Evolutionary conservation across 1,284 basidiomycete species (phyloP).

Genomic region (Puccinia hordei): DNA sequence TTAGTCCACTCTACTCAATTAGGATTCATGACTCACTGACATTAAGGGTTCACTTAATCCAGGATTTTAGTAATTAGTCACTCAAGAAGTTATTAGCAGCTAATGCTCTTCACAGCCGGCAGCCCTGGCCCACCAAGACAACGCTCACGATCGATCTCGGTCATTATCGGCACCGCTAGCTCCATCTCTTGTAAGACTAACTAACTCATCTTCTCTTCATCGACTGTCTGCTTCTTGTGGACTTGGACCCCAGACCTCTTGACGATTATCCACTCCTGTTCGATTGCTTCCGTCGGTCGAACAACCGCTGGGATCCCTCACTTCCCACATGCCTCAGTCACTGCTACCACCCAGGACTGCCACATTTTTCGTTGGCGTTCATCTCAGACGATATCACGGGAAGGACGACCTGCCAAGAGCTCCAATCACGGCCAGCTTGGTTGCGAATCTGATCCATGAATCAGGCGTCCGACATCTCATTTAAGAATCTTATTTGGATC

Average conservation of each 20-base stretch:
- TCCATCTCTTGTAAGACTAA: constrained; percentile 48
- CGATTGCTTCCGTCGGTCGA: constrained; percentile 48
- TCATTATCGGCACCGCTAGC: constrained; percentile 49
- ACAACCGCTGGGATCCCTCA: constrained; percentile 67
- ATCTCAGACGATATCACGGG: constrained; percentile 78
- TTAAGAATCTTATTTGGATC: constrained; percentile 61
- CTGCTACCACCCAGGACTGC: not conserved
- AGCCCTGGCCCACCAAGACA: no score
- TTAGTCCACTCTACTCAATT: no score
- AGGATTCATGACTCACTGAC: no score
- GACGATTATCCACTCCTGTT: constrained; percentile 51
- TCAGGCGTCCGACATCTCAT: constrained; percentile 98
- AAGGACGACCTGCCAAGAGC: constrained; percentile 99
- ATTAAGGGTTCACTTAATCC: no score
- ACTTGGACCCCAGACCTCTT: constrained; percentile 36
- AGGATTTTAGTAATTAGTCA: no score
- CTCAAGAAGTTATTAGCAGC: no score
- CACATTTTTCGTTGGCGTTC: not conserved
- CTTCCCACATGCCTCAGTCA: constrained; percentile 72
- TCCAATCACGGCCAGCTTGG: constrained; percentile 96
- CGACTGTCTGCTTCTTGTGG: not conserved
- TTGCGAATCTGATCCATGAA: constrained; percentile 98
- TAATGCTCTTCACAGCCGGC: no score
- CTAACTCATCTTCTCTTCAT: not conserved
- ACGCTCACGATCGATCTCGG: no score